Evolutionary conservation across 305 asterid genomes (phyloP).

Genomic region (Andrographis paniculata): DNA sequence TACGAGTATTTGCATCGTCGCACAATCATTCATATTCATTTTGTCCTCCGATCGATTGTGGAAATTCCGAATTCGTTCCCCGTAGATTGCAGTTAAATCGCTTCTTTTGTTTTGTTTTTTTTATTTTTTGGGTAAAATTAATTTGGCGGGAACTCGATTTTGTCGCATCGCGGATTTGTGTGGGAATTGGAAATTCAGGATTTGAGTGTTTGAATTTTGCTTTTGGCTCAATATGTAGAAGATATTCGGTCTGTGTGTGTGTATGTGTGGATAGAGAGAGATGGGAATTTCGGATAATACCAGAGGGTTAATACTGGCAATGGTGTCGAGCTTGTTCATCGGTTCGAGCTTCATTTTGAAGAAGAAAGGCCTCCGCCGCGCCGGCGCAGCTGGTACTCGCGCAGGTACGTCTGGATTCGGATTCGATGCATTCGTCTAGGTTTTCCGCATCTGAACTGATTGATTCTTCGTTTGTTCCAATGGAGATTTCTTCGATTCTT

Average conservation of each 20-base stretch:
- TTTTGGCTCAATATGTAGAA: too few species aligned
- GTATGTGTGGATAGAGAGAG: slow-evolving; percentile 11
- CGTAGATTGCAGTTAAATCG: slow-evolving; percentile 5
- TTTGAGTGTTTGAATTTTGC: too few species aligned
- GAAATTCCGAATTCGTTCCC: neutral
- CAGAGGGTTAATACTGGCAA: slow-evolving; percentile 76
- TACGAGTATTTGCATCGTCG: too few species aligned
- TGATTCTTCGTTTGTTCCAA: too few species aligned
- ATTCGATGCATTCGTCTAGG: too few species aligned
- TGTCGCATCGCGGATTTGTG: slow-evolving; percentile 1
- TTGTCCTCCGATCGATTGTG: too few species aligned
- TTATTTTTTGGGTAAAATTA: too few species aligned
- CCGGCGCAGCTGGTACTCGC: slow-evolving; percentile 80
- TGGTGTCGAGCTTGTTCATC: slow-evolving; percentile 84
- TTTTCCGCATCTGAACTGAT: too few species aligned
- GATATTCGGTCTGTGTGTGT: too few species aligned
- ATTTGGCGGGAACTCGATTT: slow-evolving; percentile 27
- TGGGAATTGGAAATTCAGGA: slow-evolving; percentile 4
- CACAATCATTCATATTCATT: neutral
- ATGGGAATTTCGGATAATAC: slow-evolving; percentile 70
- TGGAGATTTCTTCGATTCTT: too few species aligned
- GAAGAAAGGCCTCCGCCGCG: slow-evolving; percentile 90
- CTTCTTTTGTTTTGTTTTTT: too few species aligned
- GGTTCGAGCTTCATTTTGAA: slow-evolving; percentile 95
- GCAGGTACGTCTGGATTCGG: slow-evolving; percentile 29